A percentile compares a stretch with the other conserved stretches of the same genome.
Evolutionary conservation across 352 stramenopile genomes (phyloP).

Genomic region (Pythium apleroticum): DNA sequence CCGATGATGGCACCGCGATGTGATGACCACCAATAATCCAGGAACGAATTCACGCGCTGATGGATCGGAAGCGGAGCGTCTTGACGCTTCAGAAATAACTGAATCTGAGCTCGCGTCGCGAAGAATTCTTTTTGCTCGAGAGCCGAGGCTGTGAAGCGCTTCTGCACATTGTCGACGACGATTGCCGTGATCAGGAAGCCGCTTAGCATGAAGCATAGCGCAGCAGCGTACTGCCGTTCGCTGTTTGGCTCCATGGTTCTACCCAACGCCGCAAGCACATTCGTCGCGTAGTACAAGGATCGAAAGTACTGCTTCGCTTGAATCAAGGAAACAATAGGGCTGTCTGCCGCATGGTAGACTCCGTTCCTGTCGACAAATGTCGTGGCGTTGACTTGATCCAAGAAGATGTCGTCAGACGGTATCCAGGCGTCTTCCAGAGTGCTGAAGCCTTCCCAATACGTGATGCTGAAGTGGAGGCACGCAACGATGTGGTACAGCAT

Average conservation of each 20-base stretch:
- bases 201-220: neutral
- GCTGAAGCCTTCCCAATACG: conserved; percentile 36
- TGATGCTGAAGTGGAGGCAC: conserved; percentile 45
- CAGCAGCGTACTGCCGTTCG: neutral
- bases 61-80: neutral
- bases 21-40: neutral
- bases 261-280: conserved; percentile 38
- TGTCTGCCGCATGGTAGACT: conserved; percentile 20
- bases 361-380: conserved; percentile 35
- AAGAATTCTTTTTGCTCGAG: neutral
- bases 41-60: neutral
- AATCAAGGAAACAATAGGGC: conserved; percentile 31
- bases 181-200: neutral
- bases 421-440: conserved; percentile 33
- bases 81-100: neutral
- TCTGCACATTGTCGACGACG: neutral
- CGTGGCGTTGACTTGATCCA: conserved; percentile 12
- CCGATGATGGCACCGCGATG: conserved; percentile 43
- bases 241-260: neutral
- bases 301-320: conserved; percentile 53
- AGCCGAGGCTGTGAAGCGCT: conserved; percentile 17
- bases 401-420: neutral
- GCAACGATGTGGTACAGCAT: conserved; percentile 59
- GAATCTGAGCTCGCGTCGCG: neutral
- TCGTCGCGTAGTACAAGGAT: conserved; percentile 57